These are phyloP conservation scores for Dissophora ornata DNA, from an alignment of 192 early-diverging fungal species.

Conservation along the genomic window DNA sequence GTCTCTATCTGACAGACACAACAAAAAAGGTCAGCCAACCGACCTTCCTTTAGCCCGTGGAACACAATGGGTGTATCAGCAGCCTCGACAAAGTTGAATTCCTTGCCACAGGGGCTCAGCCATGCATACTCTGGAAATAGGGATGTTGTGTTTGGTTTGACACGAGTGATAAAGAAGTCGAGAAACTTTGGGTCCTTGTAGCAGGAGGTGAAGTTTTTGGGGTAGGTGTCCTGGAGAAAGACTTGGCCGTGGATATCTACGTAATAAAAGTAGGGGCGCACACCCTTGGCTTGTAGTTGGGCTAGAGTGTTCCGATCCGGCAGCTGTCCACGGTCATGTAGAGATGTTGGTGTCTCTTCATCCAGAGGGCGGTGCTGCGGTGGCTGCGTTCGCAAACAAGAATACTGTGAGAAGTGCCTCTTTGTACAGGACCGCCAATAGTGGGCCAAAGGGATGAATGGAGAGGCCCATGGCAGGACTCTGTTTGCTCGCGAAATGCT, in stretches of 20 bases:
- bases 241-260: constrained; percentile 48
- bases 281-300: constrained; percentile 4
- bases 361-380: no score
- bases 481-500: no score
- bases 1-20: no score
- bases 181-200: constrained; percentile 44
- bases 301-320: not conserved
- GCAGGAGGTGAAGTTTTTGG: constrained; percentile 41
- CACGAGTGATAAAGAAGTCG: constrained; percentile 29
- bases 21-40: no score
- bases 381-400: no score
- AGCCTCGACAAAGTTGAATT: constrained; percentile 50
- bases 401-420: no score
- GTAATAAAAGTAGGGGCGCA: constrained; percentile 47
- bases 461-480: no score
- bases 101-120: constrained; percentile 44
- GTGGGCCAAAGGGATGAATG: no score
- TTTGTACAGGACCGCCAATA: no score
- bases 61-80: constrained; percentile 49
- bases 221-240: constrained; percentile 42
- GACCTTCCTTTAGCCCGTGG: constrained; percentile 24
- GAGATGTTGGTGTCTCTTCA: constrained; percentile 1
- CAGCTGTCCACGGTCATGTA: constrained; percentile 21
- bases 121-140: constrained; percentile 18
- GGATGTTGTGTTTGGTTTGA: constrained; percentile 14